Base-by-base conservation (phyloP, 176 grass and related monocot species). In the Musa troglodytarum region DNA sequence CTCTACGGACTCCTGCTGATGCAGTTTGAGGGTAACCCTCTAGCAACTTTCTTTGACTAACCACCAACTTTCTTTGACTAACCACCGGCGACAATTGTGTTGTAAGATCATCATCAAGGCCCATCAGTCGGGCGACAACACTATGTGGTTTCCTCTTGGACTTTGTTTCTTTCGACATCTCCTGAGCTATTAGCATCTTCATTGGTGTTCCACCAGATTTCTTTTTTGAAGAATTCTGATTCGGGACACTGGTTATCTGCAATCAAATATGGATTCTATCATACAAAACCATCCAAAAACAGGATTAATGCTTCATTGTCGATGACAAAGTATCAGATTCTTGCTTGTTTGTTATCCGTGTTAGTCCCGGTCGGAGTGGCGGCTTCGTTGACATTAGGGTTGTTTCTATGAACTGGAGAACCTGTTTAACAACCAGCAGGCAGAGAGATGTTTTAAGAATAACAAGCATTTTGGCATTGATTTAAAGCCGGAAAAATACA, bases 51-150 rank as follows among this genome's bases (percentile, higher is more conserved):
- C 72, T 87, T 63, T 81, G 85, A 73, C 79, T 49, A 74, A 79
- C 70, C 29, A 82, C 69, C 82, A 19, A 53, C 43, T 14, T 54
- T 82, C 72, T 87, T 63, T 81, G 85, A 73, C 79, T 49, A 74
- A 79, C 70, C 29, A 82, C 69, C 82, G 80, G 63, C 65, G 82
- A 53, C 68, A 65, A 82, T 68, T 80, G 84, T 65, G 50, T 58
- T 82, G 90, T 77, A 68, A 88, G 69, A 81, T 84, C 83, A 75
- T 91, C 90, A 83, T 94, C 90, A 88, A 99, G 86, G 50, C 95
- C 95, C 95, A 99, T 99, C 72, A 99, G 82, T 88, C 82, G 90
- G 34, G 90, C 95, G 76, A 99, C 76, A 21, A 99, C 74, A 84
- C 86, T 91, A 49, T 72, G 62, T 68, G 88, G 58, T 54, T 99